Evolutionary conservation across 805 yeast genomes (phyloP).

Genomic region (Saturnispora quitensis): DNA sequence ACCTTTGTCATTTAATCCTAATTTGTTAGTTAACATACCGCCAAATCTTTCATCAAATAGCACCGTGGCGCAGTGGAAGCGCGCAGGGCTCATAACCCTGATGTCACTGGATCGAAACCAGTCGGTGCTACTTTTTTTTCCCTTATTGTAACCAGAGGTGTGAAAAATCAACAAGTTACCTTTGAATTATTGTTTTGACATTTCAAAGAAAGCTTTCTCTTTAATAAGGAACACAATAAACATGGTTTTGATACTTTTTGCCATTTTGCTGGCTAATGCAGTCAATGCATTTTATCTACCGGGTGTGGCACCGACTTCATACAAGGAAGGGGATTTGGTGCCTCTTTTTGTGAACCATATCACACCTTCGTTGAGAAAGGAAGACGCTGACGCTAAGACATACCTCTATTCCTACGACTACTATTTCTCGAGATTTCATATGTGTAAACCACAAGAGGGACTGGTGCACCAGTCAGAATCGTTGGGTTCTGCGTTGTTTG

Average conservation of each 20-base stretch:
- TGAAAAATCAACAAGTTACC: not conserved
- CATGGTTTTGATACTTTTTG: not conserved
- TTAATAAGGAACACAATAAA: not conserved
- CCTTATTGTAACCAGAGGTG: not conserved
- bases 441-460: slow-evolving; percentile 69
- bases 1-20: no score
- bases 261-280: not conserved
- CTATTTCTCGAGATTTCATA: slow-evolving; percentile 74
- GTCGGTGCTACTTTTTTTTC: slow-evolving; percentile 67
- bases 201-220: not conserved
- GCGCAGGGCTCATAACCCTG: slow-evolving; percentile 99
- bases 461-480: slow-evolving; percentile 73
- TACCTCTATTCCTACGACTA: slow-evolving; percentile 71
- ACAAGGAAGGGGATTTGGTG: slow-evolving; percentile 59
- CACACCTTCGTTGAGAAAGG: slow-evolving; percentile 57
- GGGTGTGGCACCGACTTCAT: slow-evolving; percentile 93
- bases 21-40: no score
- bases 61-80: slow-evolving; percentile 99
- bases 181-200: not conserved
- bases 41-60: no score
- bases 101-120: slow-evolving; percentile 96
- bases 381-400: slow-evolving; percentile 37
- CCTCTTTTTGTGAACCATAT: slow-evolving; percentile 83
- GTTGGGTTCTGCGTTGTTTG: slow-evolving; percentile 86
- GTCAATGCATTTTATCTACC: slow-evolving; percentile 65